A percentile compares a stretch with the other conserved stretches of the same genome.
Conservation (phyloP, 1,139 yeast species). For the Lodderomyces beijingensis region DNA sequence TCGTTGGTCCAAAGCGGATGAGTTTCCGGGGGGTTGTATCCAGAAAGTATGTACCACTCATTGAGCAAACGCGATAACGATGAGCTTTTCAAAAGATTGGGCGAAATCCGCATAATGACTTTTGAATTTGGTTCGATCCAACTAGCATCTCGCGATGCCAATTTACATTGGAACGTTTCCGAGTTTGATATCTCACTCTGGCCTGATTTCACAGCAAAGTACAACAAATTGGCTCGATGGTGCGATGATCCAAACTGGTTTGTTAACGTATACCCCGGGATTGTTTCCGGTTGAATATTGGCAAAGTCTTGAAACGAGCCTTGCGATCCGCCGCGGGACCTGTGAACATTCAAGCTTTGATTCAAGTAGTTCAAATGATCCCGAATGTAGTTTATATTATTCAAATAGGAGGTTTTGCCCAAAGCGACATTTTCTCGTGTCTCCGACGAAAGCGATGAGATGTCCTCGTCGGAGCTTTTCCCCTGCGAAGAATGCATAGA, state of each 20-base stretch:
- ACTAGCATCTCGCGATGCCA: slow-evolving; percentile 1
- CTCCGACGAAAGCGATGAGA: slow-evolving; percentile 9
- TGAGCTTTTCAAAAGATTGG: slow-evolving; percentile 19
- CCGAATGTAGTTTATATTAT: slow-evolving; percentile 22
- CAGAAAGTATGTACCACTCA: slow-evolving; percentile 34
- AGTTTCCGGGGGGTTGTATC: slow-evolving; percentile 16
- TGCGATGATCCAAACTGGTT: slow-evolving; percentile 16
- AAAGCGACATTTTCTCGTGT: slow-evolving; percentile 11
- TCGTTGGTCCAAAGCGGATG: slow-evolving; percentile 20
- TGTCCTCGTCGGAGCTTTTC: slow-evolving; percentile 3
- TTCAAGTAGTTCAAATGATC: slow-evolving; percentile 22
- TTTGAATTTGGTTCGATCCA: slow-evolving; percentile 12
- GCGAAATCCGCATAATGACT: slow-evolving; percentile 24
- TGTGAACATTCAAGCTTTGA: slow-evolving; percentile 13
- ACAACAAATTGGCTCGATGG: slow-evolving; percentile 16
- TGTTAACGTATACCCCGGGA: slow-evolving; percentile 23
- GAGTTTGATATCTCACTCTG: neutral
- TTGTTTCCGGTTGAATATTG: slow-evolving; percentile 15
- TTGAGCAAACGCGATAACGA: slow-evolving; percentile 26
- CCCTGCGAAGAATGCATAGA: slow-evolving; percentile 7
- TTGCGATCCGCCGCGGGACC: slow-evolving; percentile 7
- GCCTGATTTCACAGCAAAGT: slow-evolving; percentile 16
- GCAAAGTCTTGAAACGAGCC: slow-evolving; percentile 14
- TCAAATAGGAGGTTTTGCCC: slow-evolving; percentile 20
- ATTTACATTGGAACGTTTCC: neutral